Base-by-base conservation (phyloP, 1,139 yeast species). In the Hansenula sp. region DNA sequence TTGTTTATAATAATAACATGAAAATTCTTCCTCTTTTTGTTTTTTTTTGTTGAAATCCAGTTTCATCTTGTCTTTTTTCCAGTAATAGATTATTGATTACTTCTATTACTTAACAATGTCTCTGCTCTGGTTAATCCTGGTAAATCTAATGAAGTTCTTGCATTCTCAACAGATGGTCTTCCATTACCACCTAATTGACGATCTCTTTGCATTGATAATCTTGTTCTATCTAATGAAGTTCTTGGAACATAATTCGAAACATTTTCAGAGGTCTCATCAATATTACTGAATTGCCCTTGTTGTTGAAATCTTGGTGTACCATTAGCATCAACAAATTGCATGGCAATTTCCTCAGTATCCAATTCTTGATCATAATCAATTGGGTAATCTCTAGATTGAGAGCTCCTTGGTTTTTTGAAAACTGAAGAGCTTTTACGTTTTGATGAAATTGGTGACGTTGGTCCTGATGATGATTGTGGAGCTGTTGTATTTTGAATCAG, bases 51-150 rank as follows among this genome's bases (percentile, higher is more conserved):
- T 28, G 30, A 21, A 21, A 21, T 21, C 25, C 25, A 21, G 25
- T 21, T 10, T 30, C 8, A 32, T 4, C 9, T 9, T 7, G 6
- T 17, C n/a, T 4, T 8, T 34, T 11, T 4, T 24, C 12, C 24
- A n/a, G n/a, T n/a, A n/a, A n/a, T n/a, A n/a, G n/a, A n/a, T n/a
- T 17, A 36, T 16, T 27, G 24, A 12, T 32, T 38, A 36, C 49
- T 49, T 44, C 49, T 47, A 35, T 59, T 51, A 53, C 62, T 60
- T 54, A 67, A 49, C 39, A 67, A 47, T 2, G 58, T 48, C 19
- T 57, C 59, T 2, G 71, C 71, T 41, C 59, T 61, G 0, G 70
- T 66, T 29, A 66, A 52, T 15, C 71, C 71, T 6, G 71, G 71
- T 29, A 67, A 48, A n/a, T 67, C 71, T 29, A 66, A 49, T 7